These are phyloP conservation scores for Colletotrichum camelliae DNA, from an alignment of 2,329 filamentous ascomycete genomes.

Conservation along the genomic window DNA sequence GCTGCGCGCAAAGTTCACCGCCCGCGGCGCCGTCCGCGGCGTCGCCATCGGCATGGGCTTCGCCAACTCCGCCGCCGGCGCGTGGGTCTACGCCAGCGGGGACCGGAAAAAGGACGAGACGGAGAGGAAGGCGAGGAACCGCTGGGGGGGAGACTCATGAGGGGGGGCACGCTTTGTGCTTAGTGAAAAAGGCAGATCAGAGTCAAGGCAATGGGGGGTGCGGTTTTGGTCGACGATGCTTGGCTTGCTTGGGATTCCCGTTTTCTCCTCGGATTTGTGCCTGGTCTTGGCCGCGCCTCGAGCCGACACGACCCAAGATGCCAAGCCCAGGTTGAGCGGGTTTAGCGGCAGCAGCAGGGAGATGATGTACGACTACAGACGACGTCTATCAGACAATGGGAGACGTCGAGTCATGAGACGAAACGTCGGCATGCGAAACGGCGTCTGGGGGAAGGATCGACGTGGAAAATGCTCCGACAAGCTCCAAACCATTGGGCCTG, in stretches of 20 bases:
- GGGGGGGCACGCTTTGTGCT: slow-evolving; percentile 2
- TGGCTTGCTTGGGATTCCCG: background rate
- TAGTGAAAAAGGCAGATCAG: too few species aligned
- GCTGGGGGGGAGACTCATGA: slow-evolving; percentile 47
- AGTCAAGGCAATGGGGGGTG: too few species aligned
- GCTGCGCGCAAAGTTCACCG: slow-evolving; percentile 46
- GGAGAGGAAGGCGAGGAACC: slow-evolving; percentile 53
- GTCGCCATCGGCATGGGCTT: slow-evolving; percentile 54
- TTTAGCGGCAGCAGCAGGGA: background rate
- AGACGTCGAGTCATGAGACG: slow-evolving; percentile 1
- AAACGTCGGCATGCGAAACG: background rate
- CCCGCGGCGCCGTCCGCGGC: slow-evolving; percentile 56
- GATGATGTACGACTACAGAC: background rate
- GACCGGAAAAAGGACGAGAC: slow-evolving; percentile 55
- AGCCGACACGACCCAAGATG: background rate
- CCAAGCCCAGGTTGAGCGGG: background rate
- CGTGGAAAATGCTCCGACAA: background rate
- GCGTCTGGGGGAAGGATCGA: background rate
- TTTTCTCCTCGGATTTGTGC: background rate
- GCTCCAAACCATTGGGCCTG: background rate
- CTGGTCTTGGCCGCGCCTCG: slow-evolving; percentile 1
- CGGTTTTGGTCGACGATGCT: background rate
- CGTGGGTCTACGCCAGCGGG: slow-evolving; percentile 57
- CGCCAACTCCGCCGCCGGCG: slow-evolving; percentile 53
- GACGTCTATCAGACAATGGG: background rate